A percentile compares a stretch with the other conserved stretches of the same genome.
These are phyloP conservation scores for Terfezia boudieri DNA, from an alignment of 495 filamentous ascomycete species.

Conservation along the genomic window DNA sequence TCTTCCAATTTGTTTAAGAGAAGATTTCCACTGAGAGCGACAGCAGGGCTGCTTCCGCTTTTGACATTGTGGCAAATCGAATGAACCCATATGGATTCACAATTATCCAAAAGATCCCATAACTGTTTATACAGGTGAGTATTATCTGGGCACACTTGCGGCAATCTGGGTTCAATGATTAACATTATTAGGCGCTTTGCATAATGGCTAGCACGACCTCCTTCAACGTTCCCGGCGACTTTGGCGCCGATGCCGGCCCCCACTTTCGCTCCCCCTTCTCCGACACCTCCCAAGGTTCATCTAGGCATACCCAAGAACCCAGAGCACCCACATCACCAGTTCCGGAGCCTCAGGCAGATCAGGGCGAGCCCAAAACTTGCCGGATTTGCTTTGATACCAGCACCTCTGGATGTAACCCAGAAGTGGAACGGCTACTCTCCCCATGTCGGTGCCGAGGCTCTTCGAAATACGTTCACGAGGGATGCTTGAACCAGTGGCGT, in stretches of 20 bases:
- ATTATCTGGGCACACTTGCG: too few species aligned
- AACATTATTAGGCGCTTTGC: neutral
- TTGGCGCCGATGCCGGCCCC: neutral
- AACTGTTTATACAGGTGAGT: too few species aligned
- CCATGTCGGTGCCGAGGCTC: constrained; percentile 88
- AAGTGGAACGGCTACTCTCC: constrained; percentile 58
- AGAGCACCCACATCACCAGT: neutral
- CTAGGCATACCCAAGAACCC: neutral
- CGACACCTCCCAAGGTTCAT: neutral
- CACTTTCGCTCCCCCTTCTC: neutral
- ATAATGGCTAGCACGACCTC: neutral
- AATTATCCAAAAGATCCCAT: too few species aligned
- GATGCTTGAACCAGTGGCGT: constrained; percentile 77
- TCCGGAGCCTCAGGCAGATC: neutral
- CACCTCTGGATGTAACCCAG: constrained; percentile 47
- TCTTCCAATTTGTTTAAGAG: too few species aligned
- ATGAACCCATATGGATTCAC: too few species aligned
- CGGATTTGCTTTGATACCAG: constrained; percentile 85
- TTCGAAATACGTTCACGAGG: constrained; percentile 83
- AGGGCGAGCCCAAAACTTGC: constrained; percentile 28
- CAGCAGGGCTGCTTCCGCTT: too few species aligned
- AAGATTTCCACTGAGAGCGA: too few species aligned
- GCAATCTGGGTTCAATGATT: too few species aligned
- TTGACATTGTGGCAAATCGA: too few species aligned
- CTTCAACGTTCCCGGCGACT: neutral